Percentiles rank a stretch among this genome's conserved stretches.
These are phyloP conservation scores for Xylaria sp. DNA, from an alignment of 495 filamentous ascomycete species.

Conservation along the genomic window DNA sequence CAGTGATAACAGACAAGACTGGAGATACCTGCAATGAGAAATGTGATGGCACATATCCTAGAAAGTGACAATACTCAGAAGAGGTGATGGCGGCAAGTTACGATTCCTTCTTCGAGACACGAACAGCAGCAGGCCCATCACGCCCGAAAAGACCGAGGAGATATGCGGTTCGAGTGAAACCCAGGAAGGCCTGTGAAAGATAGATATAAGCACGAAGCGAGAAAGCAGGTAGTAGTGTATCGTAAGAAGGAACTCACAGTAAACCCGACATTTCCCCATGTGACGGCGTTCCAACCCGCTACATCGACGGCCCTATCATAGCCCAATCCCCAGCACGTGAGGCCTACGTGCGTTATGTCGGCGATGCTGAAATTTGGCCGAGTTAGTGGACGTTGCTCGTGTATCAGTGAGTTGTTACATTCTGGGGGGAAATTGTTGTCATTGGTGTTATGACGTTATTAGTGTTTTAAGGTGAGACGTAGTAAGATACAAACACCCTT, in stretches of 20 bases:
- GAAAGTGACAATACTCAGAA: not conserved
- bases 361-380: conserved; percentile 49
- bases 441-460: not conserved
- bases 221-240: not conserved
- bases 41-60: not conserved
- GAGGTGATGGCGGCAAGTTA: not conserved
- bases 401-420: not conserved
- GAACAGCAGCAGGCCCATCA: not conserved
- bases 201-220: not conserved
- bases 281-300: conserved; percentile 68
- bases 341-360: conserved; percentile 73
- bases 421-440: not conserved
- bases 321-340: conserved; percentile 66
- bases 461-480: not conserved
- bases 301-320: conserved; percentile 60
- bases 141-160: conserved; percentile 64
- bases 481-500: not conserved
- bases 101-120: not conserved
- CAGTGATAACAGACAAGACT: too few species aligned
- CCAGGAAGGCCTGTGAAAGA: conserved; percentile 54
- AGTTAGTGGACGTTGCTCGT: conserved; percentile 3
- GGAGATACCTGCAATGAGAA: too few species aligned
- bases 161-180: conserved; percentile 63
- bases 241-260: conserved; percentile 56
- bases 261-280: conserved; percentile 75